Base-by-base conservation (phyloP, 2,329 filamentous ascomycete genomes). In the Calcarisporium arbuscula region DNA sequence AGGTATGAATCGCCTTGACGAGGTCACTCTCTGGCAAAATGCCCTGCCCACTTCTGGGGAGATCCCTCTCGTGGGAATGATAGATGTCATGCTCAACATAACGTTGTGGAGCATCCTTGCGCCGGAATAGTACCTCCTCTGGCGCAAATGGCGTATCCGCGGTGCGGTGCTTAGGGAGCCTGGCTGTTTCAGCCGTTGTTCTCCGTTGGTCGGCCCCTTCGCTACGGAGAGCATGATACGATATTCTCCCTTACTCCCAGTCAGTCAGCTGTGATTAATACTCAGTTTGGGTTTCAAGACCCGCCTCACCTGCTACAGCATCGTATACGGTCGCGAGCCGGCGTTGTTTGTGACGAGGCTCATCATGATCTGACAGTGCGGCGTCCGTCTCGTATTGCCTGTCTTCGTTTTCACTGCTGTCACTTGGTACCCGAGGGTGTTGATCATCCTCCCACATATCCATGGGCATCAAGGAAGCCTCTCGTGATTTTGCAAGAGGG, bases 11-110 rank as follows among this genome's bases (percentile, higher is more conserved):
- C 1, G 77, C 72, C 53, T 79, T 81, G 35, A 88, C 62, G 30
- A 89, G 62, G 46, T 86, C 80, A 38, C 77, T 80, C 26, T 79
- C 72, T 5, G 85, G 85, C 12, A 89, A 62, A 8, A 64, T 51
- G 31, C 52, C 56, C n/a, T 55, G 58, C 2, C 65, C 65, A 19
- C 65, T 64, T 10, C 62, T 58, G 4, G 62, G 63, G 11, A 76
- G 60, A n/a, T 76, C 57, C 19, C 65, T 56, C 36, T 77, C 72
- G 52, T 82, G 70, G 5, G 80, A 73, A 47, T 74, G 76, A 60
- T 88, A 89, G 41, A 82, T 67, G 56, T 88, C 83, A 39, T 77
- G 70, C 57, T 88, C 83, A 35, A 72, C 72, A 50, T 78, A 86
- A 34, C 82, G 76, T 15, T 67, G 60, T 3, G 83, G 83, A 2